Evolutionary conservation across 2,329 filamentous ascomycete genomes (phyloP).

Genomic region (Botrytis galanthina): DNA sequence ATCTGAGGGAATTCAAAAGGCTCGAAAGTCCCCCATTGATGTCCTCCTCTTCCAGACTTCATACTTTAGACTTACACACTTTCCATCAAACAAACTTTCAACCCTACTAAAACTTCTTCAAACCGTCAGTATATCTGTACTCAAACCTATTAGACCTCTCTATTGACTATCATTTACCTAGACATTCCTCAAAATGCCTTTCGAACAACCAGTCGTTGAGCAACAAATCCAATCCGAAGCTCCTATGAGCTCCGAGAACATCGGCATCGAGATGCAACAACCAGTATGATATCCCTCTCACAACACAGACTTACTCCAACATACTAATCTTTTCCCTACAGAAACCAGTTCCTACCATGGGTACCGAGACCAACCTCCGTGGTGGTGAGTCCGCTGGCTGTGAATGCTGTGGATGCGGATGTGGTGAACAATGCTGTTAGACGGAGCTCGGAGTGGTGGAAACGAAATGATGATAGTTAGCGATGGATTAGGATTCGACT

Average conservation of each 20-base stretch:
- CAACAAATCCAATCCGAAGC: slow-evolving; percentile 35
- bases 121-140: not conserved
- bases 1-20: slow-evolving; percentile 11
- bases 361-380: slow-evolving; percentile 23
- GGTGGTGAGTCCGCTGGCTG: slow-evolving; percentile 25
- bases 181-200: slow-evolving; percentile 31
- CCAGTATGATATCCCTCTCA: slow-evolving; percentile 29
- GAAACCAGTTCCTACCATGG: slow-evolving; percentile 25
- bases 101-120: not conserved
- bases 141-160: not conserved
- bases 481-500: slow-evolving; percentile 9
- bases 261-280: slow-evolving; percentile 31
- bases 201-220: slow-evolving; percentile 29
- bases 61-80: not conserved
- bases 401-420: slow-evolving; percentile 24
- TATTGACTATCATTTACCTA: not conserved
- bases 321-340: slow-evolving; percentile 20
- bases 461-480: not conserved
- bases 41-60: not conserved
- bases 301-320: not conserved
- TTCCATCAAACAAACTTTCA: not conserved
- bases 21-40: not conserved
- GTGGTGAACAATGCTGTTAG: slow-evolving; percentile 26
- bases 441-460: too few relatives aligned
- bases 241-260: slow-evolving; percentile 32